phyloP scores from a whole-genome alignment of 1,284 basidiomycete species.

The Porodaedalea pini region DNA sequence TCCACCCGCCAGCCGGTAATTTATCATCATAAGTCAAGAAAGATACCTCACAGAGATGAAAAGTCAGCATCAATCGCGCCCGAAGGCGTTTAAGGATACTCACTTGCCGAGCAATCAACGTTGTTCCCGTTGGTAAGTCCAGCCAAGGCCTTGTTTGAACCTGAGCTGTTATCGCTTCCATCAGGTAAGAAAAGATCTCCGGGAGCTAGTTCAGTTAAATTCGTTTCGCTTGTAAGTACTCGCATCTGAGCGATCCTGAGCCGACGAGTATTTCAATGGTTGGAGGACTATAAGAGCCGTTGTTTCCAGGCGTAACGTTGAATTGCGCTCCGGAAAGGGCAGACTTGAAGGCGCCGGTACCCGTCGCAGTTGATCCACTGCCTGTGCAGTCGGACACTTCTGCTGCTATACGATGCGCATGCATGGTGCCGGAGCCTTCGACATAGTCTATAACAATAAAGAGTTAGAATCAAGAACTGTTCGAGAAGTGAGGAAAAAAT shows the following conservation, averaged over 20 bases:
- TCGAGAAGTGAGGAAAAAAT: background rate
- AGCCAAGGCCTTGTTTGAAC: conserved; percentile 27
- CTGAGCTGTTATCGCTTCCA: conserved; percentile 25
- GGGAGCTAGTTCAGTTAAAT: conserved; percentile 33
- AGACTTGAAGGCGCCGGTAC: conserved; percentile 29
- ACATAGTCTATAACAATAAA: conserved; percentile 22
- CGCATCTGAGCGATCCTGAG: conserved; percentile 32
- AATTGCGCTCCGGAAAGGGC: conserved; percentile 29
- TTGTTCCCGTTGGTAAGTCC: conserved; percentile 30
- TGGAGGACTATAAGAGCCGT: conserved; percentile 32
- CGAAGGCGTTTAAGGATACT: background rate
- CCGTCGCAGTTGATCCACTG: conserved; percentile 40
- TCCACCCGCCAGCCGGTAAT: conserved; percentile 43
- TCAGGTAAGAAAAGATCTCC: conserved; percentile 33
- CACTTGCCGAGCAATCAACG: conserved; percentile 26
- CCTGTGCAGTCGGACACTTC: conserved; percentile 35
- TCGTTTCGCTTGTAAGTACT: conserved; percentile 39
- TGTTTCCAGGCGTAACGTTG: conserved; percentile 30
- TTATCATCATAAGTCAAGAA: conserved; percentile 35
- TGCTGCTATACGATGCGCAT: conserved; percentile 31
- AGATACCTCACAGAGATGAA: conserved; percentile 23
- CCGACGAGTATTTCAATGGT: conserved; percentile 32
- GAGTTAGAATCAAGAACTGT: background rate
- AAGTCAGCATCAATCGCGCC: background rate
- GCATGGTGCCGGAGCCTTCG: conserved; percentile 34